These are phyloP conservation scores for Platanus orientalis DNA, from an alignment of 164 flowering plant genomes.

Conservation along the genomic window DNA sequence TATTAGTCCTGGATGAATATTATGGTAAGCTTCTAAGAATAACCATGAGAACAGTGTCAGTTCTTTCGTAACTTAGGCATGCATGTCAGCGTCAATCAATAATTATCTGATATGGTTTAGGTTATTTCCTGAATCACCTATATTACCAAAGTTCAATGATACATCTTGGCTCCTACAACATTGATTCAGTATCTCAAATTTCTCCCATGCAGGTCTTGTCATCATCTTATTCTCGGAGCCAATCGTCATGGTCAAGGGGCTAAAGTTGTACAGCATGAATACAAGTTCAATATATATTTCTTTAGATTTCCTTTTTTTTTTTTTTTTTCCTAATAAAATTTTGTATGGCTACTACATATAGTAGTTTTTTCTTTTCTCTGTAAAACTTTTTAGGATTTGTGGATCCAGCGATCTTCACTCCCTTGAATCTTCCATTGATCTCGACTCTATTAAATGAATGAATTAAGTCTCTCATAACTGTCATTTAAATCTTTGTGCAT, in stretches of 20 bases:
- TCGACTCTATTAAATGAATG: no score
- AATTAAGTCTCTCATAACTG: no score
- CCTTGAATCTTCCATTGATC: no score
- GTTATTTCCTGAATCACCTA: background rate
- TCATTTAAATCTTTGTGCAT: no score
- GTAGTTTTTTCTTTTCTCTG: no score
- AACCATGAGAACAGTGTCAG: background rate
- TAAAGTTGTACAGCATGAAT: constrained; percentile 12
- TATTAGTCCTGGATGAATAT: background rate
- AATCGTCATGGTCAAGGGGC: constrained; percentile 51
- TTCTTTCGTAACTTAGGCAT: background rate
- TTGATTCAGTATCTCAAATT: background rate
- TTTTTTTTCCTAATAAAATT: no score
- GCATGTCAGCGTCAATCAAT: no score
- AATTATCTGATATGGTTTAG: background rate
- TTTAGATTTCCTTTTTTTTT: no score
- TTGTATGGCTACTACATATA: no score
- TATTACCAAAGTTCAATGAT: background rate
- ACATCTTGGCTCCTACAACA: background rate
- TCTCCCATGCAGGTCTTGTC: constrained; percentile 57
- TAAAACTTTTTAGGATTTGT: no score
- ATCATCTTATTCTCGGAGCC: constrained; percentile 75
- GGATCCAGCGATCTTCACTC: no score
- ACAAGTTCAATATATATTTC: background rate
- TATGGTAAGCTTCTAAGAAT: background rate